Evolutionary conservation across 2,329 filamentous ascomycete species (phyloP).

Genomic region (Mariannaea elegans): DNA sequence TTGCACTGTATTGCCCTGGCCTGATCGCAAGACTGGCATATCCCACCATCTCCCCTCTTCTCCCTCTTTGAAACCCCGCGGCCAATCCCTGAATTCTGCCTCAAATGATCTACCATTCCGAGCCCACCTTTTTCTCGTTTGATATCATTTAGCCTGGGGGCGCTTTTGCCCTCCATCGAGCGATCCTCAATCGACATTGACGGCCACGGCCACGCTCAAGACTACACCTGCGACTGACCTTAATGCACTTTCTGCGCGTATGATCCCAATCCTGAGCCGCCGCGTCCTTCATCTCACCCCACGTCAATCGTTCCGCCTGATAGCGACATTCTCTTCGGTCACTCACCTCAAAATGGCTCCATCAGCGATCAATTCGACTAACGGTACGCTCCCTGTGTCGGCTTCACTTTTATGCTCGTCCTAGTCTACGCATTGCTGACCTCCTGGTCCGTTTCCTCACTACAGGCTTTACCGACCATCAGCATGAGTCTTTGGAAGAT

Average conservation of each 20-base stretch:
- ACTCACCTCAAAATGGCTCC: slow-evolving; percentile 18
- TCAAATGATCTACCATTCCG: not conserved
- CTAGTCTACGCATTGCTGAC: not conserved
- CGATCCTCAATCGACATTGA: not conserved
- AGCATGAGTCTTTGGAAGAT: slow-evolving; percentile 61
- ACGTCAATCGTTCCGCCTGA: slow-evolving; percentile 3
- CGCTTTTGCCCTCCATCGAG: slow-evolving; percentile 3
- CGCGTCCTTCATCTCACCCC: not conserved
- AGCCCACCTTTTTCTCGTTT: slow-evolving; percentile 4
- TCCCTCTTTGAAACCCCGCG: not conserved
- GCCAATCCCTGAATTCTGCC: not conserved
- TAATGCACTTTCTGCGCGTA: not conserved
- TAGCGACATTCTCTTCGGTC: not conserved
- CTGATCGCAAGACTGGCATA: not conserved
- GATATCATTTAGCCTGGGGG: slow-evolving; percentile 9
- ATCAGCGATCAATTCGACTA: slow-evolving; percentile 1
- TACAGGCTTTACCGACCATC: slow-evolving; percentile 26
- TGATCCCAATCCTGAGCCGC: not conserved
- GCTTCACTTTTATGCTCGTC: not conserved
- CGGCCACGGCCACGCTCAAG: no score
- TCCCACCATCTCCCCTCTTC: not conserved
- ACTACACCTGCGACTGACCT: no score
- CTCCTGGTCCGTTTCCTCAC: not conserved
- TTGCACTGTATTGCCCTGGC: not conserved
- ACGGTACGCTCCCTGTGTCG: slow-evolving; percentile 7